Percentiles rank a stretch among this genome's conserved stretches.
Conservation (phyloP, 306 rosid species). For the Quercus mongolica region DNA sequence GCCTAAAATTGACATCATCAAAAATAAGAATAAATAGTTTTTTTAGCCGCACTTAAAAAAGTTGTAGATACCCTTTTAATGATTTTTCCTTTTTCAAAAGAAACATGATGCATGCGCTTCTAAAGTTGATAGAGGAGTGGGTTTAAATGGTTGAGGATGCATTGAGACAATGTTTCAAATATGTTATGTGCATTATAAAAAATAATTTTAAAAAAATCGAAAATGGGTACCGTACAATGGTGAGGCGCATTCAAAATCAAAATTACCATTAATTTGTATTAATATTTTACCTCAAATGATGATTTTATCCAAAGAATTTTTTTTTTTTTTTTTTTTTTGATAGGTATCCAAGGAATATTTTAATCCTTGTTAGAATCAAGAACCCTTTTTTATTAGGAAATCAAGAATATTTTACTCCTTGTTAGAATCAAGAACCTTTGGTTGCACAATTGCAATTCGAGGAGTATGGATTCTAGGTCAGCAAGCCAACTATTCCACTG, state of each 20-base stretch:
- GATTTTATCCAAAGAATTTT: neutral
- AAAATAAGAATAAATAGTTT: neutral
- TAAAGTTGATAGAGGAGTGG: neutral
- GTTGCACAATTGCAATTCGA: neutral
- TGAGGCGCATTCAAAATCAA: neutral
- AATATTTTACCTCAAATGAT: slow-evolving; percentile 2
- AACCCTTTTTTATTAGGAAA: too few relatives aligned
- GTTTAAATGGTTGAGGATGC: neutral
- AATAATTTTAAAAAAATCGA: neutral
- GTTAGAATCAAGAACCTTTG: too few relatives aligned
- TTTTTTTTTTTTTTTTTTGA: too few relatives aligned
- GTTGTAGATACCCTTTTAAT: neutral
- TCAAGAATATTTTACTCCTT: too few relatives aligned
- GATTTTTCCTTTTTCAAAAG: neutral
- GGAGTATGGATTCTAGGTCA: neutral
- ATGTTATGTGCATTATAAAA: neutral
- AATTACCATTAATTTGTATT: neutral
- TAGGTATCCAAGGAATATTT: too few relatives aligned
- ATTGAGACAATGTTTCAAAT: neutral
- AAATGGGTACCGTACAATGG: neutral
- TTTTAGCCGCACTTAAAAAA: neutral
- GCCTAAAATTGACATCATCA: neutral
- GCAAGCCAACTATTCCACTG: neutral
- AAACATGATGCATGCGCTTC: neutral
- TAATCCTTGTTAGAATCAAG: too few relatives aligned